Conservation (phyloP, 2,329 filamentous ascomycete genomes). For the Dactylellina cionopaga region DNA sequence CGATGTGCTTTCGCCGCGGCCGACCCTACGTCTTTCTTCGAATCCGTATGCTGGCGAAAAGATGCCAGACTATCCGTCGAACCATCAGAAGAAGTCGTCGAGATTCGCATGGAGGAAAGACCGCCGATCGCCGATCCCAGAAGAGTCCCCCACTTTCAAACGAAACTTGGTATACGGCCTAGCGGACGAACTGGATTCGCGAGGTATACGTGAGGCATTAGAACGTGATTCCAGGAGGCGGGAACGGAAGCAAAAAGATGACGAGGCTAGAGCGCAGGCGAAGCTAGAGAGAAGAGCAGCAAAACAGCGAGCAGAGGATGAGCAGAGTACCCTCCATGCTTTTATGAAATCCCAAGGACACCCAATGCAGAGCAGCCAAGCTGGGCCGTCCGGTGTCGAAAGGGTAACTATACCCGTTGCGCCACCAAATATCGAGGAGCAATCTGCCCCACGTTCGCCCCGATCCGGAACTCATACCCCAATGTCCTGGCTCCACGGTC, state of each 20-base stretch:
- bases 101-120: conserved; percentile 67
- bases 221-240: conserved; percentile 84
- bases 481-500: conserved; percentile 56
- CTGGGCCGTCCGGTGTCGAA: conserved; percentile 56
- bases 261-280: conserved; percentile 74
- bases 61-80: conserved; percentile 64
- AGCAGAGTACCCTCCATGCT: conserved; percentile 57
- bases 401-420: conserved; percentile 55
- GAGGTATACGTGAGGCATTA: conserved; percentile 85
- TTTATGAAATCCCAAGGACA: conserved; percentile 34
- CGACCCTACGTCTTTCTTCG: conserved; percentile 76
- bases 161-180: conserved; percentile 69
- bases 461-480: conserved; percentile 55
- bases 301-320: conserved; percentile 70
- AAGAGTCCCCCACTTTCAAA: conserved; percentile 68
- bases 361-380: conserved; percentile 41
- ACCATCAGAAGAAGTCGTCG: conserved; percentile 59
- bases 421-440: conserved; percentile 10
- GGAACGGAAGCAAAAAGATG: conserved; percentile 76
- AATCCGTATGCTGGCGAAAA: conserved; percentile 69
- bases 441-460: conserved; percentile 21
- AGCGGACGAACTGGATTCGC: conserved; percentile 85
- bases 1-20: conserved; percentile 83
- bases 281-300: conserved; percentile 75
- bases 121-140: conserved; percentile 68